Evolutionary conservation across 2,329 filamentous ascomycete genomes (phyloP).

Genomic region (Macrophomina tecta): DNA sequence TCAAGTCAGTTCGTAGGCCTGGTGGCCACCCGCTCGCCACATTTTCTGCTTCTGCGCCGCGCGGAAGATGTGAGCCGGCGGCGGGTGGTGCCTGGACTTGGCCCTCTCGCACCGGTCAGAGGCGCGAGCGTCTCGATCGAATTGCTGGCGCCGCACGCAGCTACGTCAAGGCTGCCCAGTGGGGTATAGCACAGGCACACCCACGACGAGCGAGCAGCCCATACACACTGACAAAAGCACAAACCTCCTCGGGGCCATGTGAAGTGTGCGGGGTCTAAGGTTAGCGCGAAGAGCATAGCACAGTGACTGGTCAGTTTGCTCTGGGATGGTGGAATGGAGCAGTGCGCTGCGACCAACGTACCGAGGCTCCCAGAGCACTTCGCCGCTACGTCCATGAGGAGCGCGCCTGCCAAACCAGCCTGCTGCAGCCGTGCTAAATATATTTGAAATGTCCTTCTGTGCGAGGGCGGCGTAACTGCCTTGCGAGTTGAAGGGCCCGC

Average conservation of each 20-base stretch:
- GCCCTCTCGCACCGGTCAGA: neutral
- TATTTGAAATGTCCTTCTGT: neutral
- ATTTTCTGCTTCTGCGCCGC: neutral
- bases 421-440: neutral
- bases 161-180: neutral
- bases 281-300: neutral
- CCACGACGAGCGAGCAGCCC: neutral
- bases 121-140: neutral
- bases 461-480: neutral
- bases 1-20: neutral
- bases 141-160: too few relatives aligned
- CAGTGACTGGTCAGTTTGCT: neutral
- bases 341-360: neutral
- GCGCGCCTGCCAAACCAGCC: neutral
- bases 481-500: neutral
- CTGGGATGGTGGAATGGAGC: neutral
- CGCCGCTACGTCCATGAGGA: neutral
- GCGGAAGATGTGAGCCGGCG: neutral
- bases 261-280: slow-evolving; percentile 6
- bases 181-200: neutral
- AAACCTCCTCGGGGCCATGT: slow-evolving; percentile 8
- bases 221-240: neutral
- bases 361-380: neutral
- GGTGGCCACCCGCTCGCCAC: neutral
- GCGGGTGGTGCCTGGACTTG: neutral